Base-by-base conservation (phyloP, 371 early-diverging fungal genomes). In the Rhizopus stolonifer region DNA sequence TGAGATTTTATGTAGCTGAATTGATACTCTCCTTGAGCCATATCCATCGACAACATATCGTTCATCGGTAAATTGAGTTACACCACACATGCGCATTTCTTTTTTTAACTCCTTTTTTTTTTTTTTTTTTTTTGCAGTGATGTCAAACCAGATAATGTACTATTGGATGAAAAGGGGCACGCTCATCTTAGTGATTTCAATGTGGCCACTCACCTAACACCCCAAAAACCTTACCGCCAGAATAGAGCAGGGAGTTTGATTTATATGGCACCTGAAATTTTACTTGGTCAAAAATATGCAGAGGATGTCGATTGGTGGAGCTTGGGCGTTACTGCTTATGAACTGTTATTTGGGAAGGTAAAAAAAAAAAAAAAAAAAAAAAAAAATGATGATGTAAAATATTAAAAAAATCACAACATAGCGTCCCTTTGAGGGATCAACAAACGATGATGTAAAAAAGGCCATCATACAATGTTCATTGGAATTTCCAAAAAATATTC, bases 71-170 rank as follows among this genome's bases (percentile, higher is more conserved):
- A 52, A 23, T 22, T 44, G 56, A 56, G 38, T 6, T n/a, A n/a
- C n/a, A 15, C 4, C n/a, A 36, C 13, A 36, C 15, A 36, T 6
- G n/a, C 4, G 36, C n/a, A 24, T 21, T 29, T 49, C 18, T 11
- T 29, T 11, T 9, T n/a, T 14, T 11, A 14, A 7, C 9, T n/a
- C 9, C 36, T 33, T 17, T 49, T 47, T 72, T 74, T 78, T 71
- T 50, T 94, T 96, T 17, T 89, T n/a, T 13, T 19, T 42, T 43
- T 49, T 19, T 40, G 24, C 31, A 81, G 94, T 32, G 99, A 98
- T 73, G 87, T 98, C 59, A 98, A 98, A 61, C 99, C 99, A 0
- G 99, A 98, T 65, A 98, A 98, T 69, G 87, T 98, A 53, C 74
- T 98, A 52, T 88, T 85, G 13, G 93, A 93, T 52, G 81, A 74